phyloP scores from a whole-genome alignment of 192 early-diverging fungal genomes.

The Lunasporangiospora selenospora region DNA sequence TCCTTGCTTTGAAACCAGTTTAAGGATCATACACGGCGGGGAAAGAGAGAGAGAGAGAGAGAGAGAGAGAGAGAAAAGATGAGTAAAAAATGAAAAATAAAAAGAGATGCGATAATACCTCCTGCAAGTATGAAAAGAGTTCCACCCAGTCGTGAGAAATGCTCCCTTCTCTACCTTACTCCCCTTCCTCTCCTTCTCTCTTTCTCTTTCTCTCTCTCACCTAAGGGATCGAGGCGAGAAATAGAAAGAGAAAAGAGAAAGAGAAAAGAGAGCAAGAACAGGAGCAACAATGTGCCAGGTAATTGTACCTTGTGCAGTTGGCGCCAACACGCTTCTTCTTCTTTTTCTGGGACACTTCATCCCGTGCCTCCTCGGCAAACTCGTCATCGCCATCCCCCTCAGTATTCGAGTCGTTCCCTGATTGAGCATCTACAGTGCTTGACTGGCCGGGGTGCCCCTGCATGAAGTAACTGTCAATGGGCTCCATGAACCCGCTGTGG shows the following conservation, averaged over 20 bases:
- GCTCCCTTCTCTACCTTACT: background rate
- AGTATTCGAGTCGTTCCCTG: background rate
- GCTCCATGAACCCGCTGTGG: conserved; percentile 16
- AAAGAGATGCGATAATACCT: too few species aligned
- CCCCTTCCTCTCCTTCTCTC: background rate
- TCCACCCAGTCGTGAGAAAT: conserved; percentile 1
- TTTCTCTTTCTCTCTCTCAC: background rate
- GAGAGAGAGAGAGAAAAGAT: background rate
- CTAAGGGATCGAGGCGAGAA: background rate
- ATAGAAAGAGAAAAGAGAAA: background rate
- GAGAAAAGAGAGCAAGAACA: background rate
- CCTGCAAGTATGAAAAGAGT: too few species aligned
- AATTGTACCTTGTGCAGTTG: background rate
- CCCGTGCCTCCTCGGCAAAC: background rate
- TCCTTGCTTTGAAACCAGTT: background rate
- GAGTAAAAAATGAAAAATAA: background rate
- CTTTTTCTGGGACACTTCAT: background rate
- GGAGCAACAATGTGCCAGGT: background rate
- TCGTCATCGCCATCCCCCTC: conserved; percentile 14
- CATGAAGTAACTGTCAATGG: conserved; percentile 14
- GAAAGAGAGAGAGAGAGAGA: background rate
- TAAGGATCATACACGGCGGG: background rate
- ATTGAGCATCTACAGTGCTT: background rate
- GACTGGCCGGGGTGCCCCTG: background rate
- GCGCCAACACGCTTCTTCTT: background rate